A percentile compares a stretch with the other conserved stretches of the same genome.
Conservation (phyloP, 2,329 filamentous ascomycete genomes). For the Botrytis medusae region DNA sequence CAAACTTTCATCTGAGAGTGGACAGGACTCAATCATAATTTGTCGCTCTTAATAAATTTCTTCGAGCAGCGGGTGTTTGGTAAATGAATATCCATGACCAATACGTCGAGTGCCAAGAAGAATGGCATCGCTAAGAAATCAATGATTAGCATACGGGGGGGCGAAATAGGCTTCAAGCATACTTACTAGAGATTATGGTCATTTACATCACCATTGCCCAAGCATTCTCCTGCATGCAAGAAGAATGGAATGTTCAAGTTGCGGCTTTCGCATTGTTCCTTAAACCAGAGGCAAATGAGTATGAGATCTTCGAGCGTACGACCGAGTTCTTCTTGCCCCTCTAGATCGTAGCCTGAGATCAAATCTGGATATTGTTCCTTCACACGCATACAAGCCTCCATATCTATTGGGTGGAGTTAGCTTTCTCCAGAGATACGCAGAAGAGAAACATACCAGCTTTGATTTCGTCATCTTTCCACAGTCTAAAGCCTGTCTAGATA, state of each 20-base stretch:
- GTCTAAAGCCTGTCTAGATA: constrained; percentile 76
- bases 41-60: constrained; percentile 82
- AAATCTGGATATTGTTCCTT: constrained; percentile 75
- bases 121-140: constrained; percentile 73
- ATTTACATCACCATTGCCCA: constrained; percentile 70
- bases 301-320: constrained; percentile 71
- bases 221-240: constrained; percentile 86
- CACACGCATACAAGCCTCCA: constrained; percentile 79
- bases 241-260: constrained; percentile 84
- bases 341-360: constrained; percentile 82
- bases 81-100: constrained; percentile 81
- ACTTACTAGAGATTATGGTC: constrained; percentile 58
- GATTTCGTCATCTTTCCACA: constrained; percentile 59
- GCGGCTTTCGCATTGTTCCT: constrained; percentile 71
- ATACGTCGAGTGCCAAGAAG: constrained; percentile 81
- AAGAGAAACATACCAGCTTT: constrained; percentile 51
- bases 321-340: constrained; percentile 79
- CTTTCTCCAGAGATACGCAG: not conserved
- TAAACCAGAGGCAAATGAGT: constrained; percentile 87
- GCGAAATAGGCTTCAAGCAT: not conserved
- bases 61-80: constrained; percentile 83
- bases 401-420: constrained; percentile 46
- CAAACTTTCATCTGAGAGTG: constrained; percentile 85
- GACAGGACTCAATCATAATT: constrained; percentile 84
- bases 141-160: not conserved